These are phyloP conservation scores for Apium graveolens DNA, from an alignment of 129 eudicot genomes.

Conservation along the genomic window DNA sequence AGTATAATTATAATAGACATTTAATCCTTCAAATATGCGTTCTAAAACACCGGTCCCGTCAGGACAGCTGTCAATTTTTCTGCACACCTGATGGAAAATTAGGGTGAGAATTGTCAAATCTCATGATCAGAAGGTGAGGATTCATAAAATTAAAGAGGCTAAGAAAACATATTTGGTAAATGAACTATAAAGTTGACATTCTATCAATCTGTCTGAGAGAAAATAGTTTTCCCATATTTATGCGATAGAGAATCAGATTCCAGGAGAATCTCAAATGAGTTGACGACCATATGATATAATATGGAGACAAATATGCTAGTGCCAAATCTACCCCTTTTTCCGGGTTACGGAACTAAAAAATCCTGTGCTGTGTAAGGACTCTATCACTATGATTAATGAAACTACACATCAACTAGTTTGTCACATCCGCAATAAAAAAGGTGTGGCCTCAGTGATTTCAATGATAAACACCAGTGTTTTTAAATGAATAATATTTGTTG, in stretches of 20 bases:
- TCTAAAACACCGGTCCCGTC: constrained; percentile 53
- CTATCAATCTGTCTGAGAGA: not conserved
- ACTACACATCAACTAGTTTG: not conserved
- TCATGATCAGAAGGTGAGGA: not conserved
- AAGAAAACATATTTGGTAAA: not conserved
- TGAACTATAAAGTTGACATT: not conserved
- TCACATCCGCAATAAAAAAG: not conserved
- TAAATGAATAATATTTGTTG: not conserved
- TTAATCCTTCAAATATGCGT: constrained; percentile 62
- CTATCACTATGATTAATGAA: not conserved
- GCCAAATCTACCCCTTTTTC: not conserved
- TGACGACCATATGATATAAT: not conserved
- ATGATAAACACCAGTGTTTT: not conserved
- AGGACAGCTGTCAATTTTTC: constrained; percentile 50
- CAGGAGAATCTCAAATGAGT: not conserved
- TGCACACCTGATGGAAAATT: constrained; percentile 50
- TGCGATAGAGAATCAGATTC: not conserved
- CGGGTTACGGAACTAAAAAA: not conserved
- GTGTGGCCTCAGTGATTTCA: not conserved
- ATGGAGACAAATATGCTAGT: not conserved
- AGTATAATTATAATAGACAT: constrained; percentile 74
- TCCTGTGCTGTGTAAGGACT: not conserved
- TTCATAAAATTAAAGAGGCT: not conserved
- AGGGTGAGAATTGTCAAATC: not conserved
- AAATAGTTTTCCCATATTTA: not conserved